Conservation (phyloP, 345 rosid genomes). For the Brassica rapa region DNA sequence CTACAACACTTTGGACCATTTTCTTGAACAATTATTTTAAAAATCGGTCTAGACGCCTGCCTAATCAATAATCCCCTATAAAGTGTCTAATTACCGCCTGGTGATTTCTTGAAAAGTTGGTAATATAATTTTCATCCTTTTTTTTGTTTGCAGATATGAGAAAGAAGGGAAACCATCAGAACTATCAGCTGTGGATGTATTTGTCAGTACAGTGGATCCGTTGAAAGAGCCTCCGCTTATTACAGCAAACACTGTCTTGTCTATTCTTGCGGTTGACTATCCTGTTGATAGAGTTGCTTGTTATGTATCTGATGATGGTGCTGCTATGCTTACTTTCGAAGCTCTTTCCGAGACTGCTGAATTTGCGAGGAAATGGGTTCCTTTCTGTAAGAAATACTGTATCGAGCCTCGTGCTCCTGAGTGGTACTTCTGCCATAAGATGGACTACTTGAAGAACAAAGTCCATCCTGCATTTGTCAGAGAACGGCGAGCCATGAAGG, state of each 20-base stretch:
- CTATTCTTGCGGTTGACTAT: slow-evolving; percentile 97
- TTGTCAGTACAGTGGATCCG: slow-evolving; percentile 98
- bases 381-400: slow-evolving; percentile 86
- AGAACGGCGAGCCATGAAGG: slow-evolving; percentile 98
- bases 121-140: not conserved
- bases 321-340: slow-evolving; percentile 99
- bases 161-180: slow-evolving; percentile 95
- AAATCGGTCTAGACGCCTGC: not conserved
- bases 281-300: slow-evolving; percentile 94
- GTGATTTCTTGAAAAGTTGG: not conserved
- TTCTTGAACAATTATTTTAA: not conserved
- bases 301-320: slow-evolving; percentile 99
- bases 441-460: slow-evolving; percentile 92
- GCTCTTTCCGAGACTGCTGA: slow-evolving; percentile 98
- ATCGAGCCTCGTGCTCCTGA: slow-evolving; percentile 99
- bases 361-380: slow-evolving; percentile 98
- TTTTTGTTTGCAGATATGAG: slow-evolving; percentile 66
- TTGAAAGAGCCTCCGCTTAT: slow-evolving; percentile 97
- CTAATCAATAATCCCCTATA: not conserved
- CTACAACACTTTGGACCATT: not conserved
- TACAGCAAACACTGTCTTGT: slow-evolving; percentile 97
- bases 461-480: slow-evolving; percentile 95
- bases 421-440: slow-evolving; percentile 94
- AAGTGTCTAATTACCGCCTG: not conserved
- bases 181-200: slow-evolving; percentile 78